Conservation (phyloP, 176 grass and related monocot species). For the Cenchrus purpureus region DNA sequence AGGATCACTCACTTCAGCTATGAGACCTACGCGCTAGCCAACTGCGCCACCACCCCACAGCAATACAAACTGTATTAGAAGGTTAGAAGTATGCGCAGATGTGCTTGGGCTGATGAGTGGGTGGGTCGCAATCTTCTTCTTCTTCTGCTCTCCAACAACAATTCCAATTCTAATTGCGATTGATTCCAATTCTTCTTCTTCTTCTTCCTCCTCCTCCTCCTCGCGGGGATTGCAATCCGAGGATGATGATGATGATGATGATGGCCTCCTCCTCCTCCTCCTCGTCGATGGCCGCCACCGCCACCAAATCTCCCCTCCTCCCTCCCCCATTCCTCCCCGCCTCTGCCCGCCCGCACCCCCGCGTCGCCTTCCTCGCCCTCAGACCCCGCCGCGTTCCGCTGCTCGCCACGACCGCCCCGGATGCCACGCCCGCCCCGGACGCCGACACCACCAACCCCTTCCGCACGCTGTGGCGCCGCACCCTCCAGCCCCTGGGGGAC, state of each 20-base stretch:
- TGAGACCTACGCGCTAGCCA: conserved; percentile 79
- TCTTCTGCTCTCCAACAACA: too few relatives aligned
- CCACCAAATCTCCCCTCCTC: conserved; percentile 12
- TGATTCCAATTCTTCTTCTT: too few relatives aligned
- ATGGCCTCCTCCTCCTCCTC: too few relatives aligned
- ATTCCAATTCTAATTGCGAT: too few relatives aligned
- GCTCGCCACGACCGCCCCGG: conserved; percentile 12
- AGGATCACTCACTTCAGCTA: conserved; percentile 66
- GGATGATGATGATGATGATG: too few relatives aligned
- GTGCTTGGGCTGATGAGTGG: too few relatives aligned
- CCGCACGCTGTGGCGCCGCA: conserved; percentile 61
- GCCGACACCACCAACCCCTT: not conserved
- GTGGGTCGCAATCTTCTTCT: too few relatives aligned
- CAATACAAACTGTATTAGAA: too few relatives aligned
- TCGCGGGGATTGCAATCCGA: too few relatives aligned
- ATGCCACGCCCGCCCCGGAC: not conserved
- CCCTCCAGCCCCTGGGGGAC: conserved; percentile 80
- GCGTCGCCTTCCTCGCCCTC: not conserved
- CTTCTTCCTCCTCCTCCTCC: too few relatives aligned
- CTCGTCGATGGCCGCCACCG: not conserved
- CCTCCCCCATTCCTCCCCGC: conserved; percentile 14
- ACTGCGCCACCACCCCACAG: conserved; percentile 60
- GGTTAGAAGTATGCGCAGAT: too few relatives aligned
- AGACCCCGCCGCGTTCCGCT: conserved; percentile 8
- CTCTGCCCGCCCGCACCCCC: not conserved